These are phyloP conservation scores for Parathielavia hyrcaniae DNA, from an alignment of 495 filamentous ascomycete species.

Conservation along the genomic window DNA sequence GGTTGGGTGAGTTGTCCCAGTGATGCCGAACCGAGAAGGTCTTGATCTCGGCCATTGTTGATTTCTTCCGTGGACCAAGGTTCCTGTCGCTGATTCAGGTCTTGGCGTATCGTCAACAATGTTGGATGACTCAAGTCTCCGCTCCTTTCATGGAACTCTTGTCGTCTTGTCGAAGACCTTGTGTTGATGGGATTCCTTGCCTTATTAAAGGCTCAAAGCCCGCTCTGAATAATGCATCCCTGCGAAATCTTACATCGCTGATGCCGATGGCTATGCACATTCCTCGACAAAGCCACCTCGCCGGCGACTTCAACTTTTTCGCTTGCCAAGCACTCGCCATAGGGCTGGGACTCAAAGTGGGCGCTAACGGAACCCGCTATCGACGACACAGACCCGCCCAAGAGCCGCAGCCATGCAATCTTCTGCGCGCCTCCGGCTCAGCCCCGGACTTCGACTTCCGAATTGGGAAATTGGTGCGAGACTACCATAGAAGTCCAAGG, in stretches of 20 bases:
- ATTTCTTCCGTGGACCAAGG: not conserved
- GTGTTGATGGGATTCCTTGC: not conserved
- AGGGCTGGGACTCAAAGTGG: not conserved
- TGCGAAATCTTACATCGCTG: constrained; percentile 8
- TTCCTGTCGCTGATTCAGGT: not conserved
- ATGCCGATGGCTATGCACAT: not conserved
- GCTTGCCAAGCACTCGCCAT: constrained; percentile 2
- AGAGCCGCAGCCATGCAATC: constrained; percentile 1
- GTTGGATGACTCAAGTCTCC: no score
- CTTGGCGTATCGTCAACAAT: not conserved
- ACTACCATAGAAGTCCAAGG: no score
- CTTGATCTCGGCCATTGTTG: not conserved
- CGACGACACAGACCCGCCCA: not conserved
- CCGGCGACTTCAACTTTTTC: no score
- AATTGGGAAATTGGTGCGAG: constrained; percentile 12
- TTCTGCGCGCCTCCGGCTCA: not conserved
- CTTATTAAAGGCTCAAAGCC: not conserved
- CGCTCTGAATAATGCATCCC: no score
- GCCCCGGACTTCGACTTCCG: constrained; percentile 1
- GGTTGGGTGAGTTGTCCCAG: not conserved
- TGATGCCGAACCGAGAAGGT: not conserved
- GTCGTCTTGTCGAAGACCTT: not conserved
- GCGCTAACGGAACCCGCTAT: constrained; percentile 1
- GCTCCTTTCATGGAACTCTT: no score
- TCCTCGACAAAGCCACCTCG: no score